Base-by-base conservation (phyloP, 805 yeast species). In the Sporopachydermia lactativora region DNA sequence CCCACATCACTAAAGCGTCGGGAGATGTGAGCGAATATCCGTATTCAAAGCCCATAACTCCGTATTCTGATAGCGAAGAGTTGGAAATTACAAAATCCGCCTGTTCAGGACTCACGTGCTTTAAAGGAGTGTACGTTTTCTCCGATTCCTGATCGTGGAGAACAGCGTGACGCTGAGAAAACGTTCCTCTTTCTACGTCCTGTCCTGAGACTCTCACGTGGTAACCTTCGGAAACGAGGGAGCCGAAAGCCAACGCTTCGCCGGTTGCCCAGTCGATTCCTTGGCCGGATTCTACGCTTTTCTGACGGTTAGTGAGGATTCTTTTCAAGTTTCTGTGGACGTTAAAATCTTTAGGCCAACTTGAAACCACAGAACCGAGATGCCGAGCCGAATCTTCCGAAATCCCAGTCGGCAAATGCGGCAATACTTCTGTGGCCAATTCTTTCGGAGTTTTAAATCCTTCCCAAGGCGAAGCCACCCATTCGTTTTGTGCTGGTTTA, bases 171-270 rank as follows among this genome's bases (percentile, higher is more conserved):
- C 99, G 89, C 71, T 92, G 99, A 42, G 98, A 92, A 75, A 92
- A 89, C 35, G 99, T 92, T 71, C 99, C 99, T 77, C 99, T 86
- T 74, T 92, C 98, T 50, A 92, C 97, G 75, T 92, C 99, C 71
- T 92, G 97, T 61, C 99, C 99, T 38, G 96, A 83, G 40, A 92
- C 81, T 71, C 99, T 83, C 45, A 92, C 94, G 54, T 89, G 95
- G 67, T 80, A 81, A 49, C 98, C 98, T 66, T 92, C 99, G 55
- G 77, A 60, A 41, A 79, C 80, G 51, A 92, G 71, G 40, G 96
- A 76, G 57, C 97, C 99, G 55, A 80, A 89, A 15, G 98, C 98
- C 53, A 92, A 76, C 38, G 97, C 97, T 70, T 92, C 99, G 75
- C 95, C 99, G 44, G 99, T 92, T 38, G 98, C 81, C 98, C 97